Evolutionary conservation across 352 stramenopile genomes (phyloP).

Genomic region (Globisporangium paddicum): DNA sequence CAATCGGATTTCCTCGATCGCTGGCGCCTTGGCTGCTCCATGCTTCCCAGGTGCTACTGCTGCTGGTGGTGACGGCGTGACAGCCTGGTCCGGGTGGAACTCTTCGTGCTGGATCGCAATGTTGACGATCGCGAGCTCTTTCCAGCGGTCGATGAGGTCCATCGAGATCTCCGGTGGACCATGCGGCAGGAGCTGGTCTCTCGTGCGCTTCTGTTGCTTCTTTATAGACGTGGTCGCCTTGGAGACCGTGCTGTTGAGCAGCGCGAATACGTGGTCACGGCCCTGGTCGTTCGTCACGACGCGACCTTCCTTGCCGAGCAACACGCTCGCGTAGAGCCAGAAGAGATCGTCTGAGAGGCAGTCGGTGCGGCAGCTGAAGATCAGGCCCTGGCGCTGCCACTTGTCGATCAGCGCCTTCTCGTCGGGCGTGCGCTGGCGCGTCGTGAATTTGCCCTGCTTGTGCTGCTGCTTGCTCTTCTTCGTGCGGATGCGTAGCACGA

Average conservation of each 20-base stretch:
- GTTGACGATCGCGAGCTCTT: conserved; percentile 62
- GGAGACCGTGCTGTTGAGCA: conserved; percentile 40
- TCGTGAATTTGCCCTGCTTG: conserved; percentile 42
- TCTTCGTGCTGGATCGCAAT: conserved; percentile 72
- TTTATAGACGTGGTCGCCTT: conserved; percentile 11
- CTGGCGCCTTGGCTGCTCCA: background rate
- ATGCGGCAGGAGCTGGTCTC: background rate
- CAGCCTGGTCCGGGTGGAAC: conserved; percentile 6
- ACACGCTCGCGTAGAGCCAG: conserved; percentile 95
- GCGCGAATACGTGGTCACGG: conserved; percentile 90
- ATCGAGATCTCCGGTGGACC: conserved; percentile 37
- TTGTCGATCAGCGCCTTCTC: conserved; percentile 59
- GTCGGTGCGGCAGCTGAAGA: conserved; percentile 90
- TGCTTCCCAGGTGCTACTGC: background rate
- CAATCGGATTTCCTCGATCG: conserved; percentile 47
- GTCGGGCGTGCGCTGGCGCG: conserved; percentile 36
- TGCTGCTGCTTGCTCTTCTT: conserved; percentile 40
- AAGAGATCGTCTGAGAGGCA: conserved; percentile 95
- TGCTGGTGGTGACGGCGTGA: background rate
- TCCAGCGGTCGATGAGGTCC: conserved; percentile 72
- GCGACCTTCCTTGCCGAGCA: conserved; percentile 52
- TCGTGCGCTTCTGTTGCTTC: background rate
- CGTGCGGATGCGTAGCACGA: conserved; percentile 54
- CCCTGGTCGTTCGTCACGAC: conserved; percentile 98
- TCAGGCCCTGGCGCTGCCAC: conserved; percentile 71